A percentile compares a stretch with the other conserved stretches of the same genome.
phyloP scores from a whole-genome alignment of 768 basidiomycete species.

The Pleurotus platypus region DNA sequence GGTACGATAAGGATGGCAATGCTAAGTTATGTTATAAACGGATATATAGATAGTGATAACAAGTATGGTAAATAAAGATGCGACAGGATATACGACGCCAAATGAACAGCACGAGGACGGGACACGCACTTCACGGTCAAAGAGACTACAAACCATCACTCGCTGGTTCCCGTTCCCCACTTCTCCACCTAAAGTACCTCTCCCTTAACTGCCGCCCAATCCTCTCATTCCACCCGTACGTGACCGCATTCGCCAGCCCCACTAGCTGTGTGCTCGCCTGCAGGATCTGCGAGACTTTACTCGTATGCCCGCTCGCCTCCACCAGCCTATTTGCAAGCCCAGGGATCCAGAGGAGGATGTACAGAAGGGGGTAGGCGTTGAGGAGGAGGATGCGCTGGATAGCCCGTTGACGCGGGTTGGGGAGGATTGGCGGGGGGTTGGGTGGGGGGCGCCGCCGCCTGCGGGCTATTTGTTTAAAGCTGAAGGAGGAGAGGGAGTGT shows the following conservation, averaged over 20 bases:
- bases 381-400: slow-evolving; percentile 9
- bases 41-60: too few species aligned
- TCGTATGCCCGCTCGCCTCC: slow-evolving; percentile 9
- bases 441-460: neutral
- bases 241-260: slow-evolving; percentile 12
- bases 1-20: too few species aligned
- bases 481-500: neutral
- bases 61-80: too few species aligned
- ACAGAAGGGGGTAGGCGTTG: slow-evolving; percentile 13
- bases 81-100: too few species aligned
- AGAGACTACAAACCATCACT: too few species aligned
- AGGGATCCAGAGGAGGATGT: slow-evolving; percentile 14
- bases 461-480: neutral
- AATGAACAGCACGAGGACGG: too few species aligned
- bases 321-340: slow-evolving; percentile 12
- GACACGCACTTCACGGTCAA: too few species aligned
- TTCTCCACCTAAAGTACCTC: neutral
- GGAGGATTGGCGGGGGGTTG: neutral
- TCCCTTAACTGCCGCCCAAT: neutral
- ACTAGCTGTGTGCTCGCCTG: slow-evolving; percentile 12
- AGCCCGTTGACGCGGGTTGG: neutral
- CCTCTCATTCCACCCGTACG: slow-evolving; percentile 13
- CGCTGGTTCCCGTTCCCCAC: too few species aligned
- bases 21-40: too few species aligned
- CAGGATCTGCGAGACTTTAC: slow-evolving; percentile 6